Base-by-base conservation (phyloP, 179 eudicot genomes). In the Beta lomatogona region DNA sequence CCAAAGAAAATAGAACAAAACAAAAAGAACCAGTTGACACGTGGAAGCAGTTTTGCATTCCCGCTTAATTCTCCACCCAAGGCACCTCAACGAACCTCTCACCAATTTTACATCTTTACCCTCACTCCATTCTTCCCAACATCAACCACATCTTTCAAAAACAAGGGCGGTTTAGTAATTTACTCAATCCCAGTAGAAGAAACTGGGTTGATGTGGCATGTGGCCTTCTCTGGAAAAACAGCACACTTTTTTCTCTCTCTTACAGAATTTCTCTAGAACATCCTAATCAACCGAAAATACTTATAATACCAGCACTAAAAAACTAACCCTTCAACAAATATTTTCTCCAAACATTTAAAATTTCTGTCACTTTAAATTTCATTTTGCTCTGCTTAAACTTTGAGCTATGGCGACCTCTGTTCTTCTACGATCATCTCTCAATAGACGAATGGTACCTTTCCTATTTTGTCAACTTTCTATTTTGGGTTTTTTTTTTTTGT, bases 401-500 rank as follows among this genome's bases (percentile, higher is more conserved):
- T 41, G 44, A 54, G 46, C 21, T 52, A 79, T 79, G 81, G 76
- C 81, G 41, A 36, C 28, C 4, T 36, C 75, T 13, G 22, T 60
- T 2, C 45, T 79, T 21, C n/a, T 79, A n/a, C 81, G 81, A 44
- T 79, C 75, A 79, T 66, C 76, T 55, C 61, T 79, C 13, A 66
- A 36, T 1, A 36, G 69, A 14, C 75, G 76, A 6, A 22, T 44
- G 63, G 81, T 69, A 69, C 13, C 46, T 57, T 13, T 55, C 0
- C 13, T 54, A 19, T 46, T 45, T 19, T 41, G 7, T 44, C 66
- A 36, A 9, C 19, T 46, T 5, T 36, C 0, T 48, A 10, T 9
- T 41, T 67, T 31, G 6, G 6, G 19, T 68, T 3, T 0, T 44
- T 36, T 3, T n/a, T n/a, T n/a, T n/a, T n/a, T n/a, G n/a, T n/a